Evolutionary conservation across 495 filamentous ascomycete genomes (phyloP).

Genomic region (Thermothielavioides terrestris): DNA sequence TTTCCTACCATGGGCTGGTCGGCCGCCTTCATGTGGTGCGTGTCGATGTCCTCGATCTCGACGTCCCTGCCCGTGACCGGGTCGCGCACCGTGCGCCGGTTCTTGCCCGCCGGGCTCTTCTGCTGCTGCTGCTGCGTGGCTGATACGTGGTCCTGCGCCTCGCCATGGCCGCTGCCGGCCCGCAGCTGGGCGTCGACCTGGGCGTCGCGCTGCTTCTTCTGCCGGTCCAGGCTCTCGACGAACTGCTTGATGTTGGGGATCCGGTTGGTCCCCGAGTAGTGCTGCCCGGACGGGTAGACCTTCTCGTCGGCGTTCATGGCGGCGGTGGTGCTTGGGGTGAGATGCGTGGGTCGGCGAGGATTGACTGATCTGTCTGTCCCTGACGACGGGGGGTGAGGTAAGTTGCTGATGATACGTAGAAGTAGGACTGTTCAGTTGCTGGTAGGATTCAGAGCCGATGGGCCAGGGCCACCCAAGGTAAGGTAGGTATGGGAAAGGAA

Average conservation of each 20-base stretch:
- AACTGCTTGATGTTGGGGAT: slow-evolving; percentile 85
- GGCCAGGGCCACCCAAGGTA: too few species aligned
- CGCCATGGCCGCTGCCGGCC: slow-evolving; percentile 24
- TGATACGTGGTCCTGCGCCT: slow-evolving; percentile 34
- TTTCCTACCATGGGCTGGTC: slow-evolving; percentile 54
- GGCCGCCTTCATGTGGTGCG: slow-evolving; percentile 59
- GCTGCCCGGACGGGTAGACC: slow-evolving; percentile 31
- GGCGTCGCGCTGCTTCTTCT: slow-evolving; percentile 67
- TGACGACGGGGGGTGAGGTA: too few species aligned
- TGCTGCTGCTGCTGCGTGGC: slow-evolving; percentile 29
- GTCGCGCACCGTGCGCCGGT: slow-evolving; percentile 67
- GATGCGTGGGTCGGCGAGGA: not conserved
- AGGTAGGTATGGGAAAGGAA: too few species aligned
- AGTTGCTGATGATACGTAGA: too few species aligned
- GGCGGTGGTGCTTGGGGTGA: not conserved
- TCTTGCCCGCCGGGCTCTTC: too few species aligned
- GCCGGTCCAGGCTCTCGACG: slow-evolving; percentile 62
- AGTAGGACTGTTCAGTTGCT: too few species aligned
- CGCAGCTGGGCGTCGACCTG: slow-evolving; percentile 50
- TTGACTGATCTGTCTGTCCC: too few species aligned
- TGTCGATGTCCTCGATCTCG: slow-evolving; percentile 73
- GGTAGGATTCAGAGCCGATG: too few species aligned
- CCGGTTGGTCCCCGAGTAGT: slow-evolving; percentile 62
- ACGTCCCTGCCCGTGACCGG: slow-evolving; percentile 80
- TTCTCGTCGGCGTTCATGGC: slow-evolving; percentile 15